phyloP scores from a whole-genome alignment of 1,284 basidiomycete genomes.

The Ganoderma boninense region DNA sequence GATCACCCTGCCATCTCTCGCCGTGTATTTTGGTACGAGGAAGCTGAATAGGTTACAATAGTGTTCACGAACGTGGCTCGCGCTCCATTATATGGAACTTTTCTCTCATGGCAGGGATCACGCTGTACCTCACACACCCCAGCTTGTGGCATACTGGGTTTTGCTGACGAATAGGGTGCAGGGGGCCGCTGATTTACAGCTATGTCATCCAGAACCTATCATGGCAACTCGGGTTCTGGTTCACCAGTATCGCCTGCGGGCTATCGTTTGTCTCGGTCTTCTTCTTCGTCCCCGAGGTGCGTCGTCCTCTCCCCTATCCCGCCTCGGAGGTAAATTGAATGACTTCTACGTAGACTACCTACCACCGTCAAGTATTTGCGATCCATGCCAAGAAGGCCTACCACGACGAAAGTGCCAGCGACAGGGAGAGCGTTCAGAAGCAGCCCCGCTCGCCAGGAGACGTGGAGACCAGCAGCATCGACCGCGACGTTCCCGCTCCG shows the following conservation, averaged over 20 bases:
- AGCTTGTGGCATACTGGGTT: neutral
- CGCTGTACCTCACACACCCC: conserved; percentile 39
- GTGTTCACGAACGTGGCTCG: conserved; percentile 53
- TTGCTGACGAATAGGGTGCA: conserved; percentile 5
- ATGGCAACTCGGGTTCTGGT: conserved; percentile 53
- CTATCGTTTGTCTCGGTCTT: conserved; percentile 46
- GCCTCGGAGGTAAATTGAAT: neutral
- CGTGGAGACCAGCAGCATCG: neutral
- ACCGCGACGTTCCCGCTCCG: neutral
- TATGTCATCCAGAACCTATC: conserved; percentile 52
- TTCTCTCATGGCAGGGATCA: conserved; percentile 52
- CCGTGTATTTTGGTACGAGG: neutral
- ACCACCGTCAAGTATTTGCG: neutral
- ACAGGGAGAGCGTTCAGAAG: neutral
- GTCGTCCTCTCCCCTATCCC: conserved; percentile 28
- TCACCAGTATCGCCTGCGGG: conserved; percentile 51
- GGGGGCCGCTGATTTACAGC: conserved; percentile 50
- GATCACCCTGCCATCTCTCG: too few species aligned
- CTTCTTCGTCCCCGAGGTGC: conserved; percentile 53
- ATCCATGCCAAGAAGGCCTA: conserved; percentile 16
- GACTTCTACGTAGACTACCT: neutral
- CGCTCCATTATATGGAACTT: conserved; percentile 54
- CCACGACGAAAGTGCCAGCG: conserved; percentile 18
- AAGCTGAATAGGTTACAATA: conserved; percentile 17
- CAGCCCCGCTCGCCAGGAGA: neutral